A percentile compares a stretch with the other conserved stretches of the same genome.
Evolutionary conservation across 2,329 filamentous ascomycete genomes (phyloP).

Genomic region (Lecanicillium sp.): DNA sequence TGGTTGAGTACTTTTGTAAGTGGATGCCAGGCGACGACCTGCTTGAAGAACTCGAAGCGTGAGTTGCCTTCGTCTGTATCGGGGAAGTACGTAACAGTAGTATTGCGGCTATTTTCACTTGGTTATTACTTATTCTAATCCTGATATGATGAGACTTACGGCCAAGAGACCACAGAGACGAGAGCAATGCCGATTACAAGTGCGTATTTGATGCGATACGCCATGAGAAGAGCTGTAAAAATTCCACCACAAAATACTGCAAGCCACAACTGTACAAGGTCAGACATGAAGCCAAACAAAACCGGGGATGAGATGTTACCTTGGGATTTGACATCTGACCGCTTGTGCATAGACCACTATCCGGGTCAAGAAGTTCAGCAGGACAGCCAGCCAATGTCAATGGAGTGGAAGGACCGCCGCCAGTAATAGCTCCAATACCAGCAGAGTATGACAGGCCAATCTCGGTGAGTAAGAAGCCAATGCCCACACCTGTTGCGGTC

Average conservation of each 20-base stretch:
- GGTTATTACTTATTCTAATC: constrained; percentile 5
- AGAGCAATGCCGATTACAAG: constrained; percentile 66
- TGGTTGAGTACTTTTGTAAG: constrained; percentile 54
- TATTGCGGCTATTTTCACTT: constrained; percentile 42
- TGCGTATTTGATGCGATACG: constrained; percentile 66
- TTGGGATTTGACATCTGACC: constrained; percentile 72
- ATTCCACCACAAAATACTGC: constrained; percentile 75
- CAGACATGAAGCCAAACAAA: background rate
- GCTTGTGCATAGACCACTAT: constrained; percentile 41
- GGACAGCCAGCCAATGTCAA: constrained; percentile 70
- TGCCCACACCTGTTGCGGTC: constrained; percentile 56
- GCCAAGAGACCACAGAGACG: constrained; percentile 69
- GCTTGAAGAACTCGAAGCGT: constrained; percentile 64
- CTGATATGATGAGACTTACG: no score
- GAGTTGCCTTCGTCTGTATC: constrained; percentile 54
- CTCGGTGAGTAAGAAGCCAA: constrained; percentile 55
- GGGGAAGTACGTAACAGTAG: constrained; percentile 66
- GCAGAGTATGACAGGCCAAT: constrained; percentile 67
- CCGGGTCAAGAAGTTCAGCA: constrained; percentile 37
- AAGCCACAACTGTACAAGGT: constrained; percentile 60
- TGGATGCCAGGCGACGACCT: constrained; percentile 63
- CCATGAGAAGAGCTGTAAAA: constrained; percentile 72
- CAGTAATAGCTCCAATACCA: constrained; percentile 76
- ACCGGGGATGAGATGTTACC: constrained; percentile 26
- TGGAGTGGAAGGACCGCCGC: constrained; percentile 55